Conservation (phyloP, 805 yeast species). For the Ascoidea asiatica region DNA sequence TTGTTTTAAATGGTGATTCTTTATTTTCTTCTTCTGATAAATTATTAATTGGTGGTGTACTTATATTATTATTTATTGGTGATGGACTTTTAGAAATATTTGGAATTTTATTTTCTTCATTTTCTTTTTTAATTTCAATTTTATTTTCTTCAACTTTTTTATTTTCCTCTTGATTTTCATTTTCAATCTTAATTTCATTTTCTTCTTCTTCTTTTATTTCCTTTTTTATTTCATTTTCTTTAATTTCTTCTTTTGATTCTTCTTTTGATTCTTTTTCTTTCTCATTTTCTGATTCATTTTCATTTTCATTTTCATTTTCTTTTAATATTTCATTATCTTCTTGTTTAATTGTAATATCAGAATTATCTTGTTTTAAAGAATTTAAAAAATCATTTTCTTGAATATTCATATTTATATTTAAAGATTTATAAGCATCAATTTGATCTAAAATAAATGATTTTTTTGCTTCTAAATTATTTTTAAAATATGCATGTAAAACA, state of each 20-base stretch:
- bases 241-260: too few species aligned
- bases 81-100: too few species aligned
- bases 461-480: slow-evolving; percentile 49
- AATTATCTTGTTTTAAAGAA: too few species aligned
- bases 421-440: slow-evolving; percentile 26
- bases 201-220: not conserved
- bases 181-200: not conserved
- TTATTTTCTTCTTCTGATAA: not conserved
- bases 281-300: too few species aligned
- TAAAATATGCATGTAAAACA: slow-evolving; percentile 55
- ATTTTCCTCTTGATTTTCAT: not conserved
- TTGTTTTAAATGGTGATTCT: not conserved
- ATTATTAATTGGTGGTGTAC: too few species aligned
- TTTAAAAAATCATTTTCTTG: too few species aligned
- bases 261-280: too few species aligned
- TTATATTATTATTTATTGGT: too few species aligned
- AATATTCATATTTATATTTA: too few species aligned
- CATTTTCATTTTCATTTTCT: too few species aligned
- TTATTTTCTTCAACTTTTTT: not conserved
- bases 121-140: not conserved
- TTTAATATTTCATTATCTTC: too few species aligned
- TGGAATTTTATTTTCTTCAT: not conserved
- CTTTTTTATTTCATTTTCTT: not conserved
- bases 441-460: slow-evolving; percentile 55
- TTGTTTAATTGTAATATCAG: too few species aligned